phyloP scores from a whole-genome alignment of 192 early-diverging fungal genomes.

The Rhizophagus prolifer region DNA sequence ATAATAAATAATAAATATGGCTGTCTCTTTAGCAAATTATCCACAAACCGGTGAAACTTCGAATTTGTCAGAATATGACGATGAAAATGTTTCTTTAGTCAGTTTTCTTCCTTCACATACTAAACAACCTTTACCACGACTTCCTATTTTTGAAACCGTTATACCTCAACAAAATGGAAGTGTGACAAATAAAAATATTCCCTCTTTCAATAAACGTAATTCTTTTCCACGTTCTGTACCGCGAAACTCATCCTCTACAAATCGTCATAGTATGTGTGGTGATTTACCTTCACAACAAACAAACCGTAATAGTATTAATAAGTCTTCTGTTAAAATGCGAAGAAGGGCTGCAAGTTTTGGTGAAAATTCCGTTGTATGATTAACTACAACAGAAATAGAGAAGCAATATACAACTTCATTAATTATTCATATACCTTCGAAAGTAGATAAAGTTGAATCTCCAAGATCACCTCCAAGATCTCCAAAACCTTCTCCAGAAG shows the following conservation, averaged over 20 bases:
- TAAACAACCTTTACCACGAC: not conserved
- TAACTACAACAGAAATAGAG: not conserved
- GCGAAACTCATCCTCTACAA: not conserved
- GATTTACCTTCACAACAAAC: not conserved
- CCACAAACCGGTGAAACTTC: not conserved
- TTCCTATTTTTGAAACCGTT: not conserved
- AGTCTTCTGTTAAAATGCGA: not conserved
- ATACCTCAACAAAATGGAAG: not conserved
- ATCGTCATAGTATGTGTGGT: slow-evolving; percentile 18
- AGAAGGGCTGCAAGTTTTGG: not conserved
- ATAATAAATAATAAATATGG: slow-evolving; percentile 11
- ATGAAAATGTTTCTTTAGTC: slow-evolving; percentile 13
- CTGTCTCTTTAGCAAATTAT: slow-evolving; percentile 12
- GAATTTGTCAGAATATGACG: slow-evolving; percentile 1
- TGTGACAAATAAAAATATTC: not conserved
- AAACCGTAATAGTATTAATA: not conserved
- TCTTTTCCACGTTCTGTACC: not conserved
- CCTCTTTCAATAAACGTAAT: not conserved
- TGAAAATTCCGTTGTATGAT: not conserved
- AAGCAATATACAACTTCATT: not conserved
- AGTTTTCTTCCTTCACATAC: slow-evolving; percentile 12
- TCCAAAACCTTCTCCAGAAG: not conserved
- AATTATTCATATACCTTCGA: not conserved
- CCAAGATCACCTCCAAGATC: not conserved
- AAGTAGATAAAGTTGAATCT: not conserved